phyloP scores from a whole-genome alignment of 331 rosid genomes.

The Arachis monticola region DNA sequence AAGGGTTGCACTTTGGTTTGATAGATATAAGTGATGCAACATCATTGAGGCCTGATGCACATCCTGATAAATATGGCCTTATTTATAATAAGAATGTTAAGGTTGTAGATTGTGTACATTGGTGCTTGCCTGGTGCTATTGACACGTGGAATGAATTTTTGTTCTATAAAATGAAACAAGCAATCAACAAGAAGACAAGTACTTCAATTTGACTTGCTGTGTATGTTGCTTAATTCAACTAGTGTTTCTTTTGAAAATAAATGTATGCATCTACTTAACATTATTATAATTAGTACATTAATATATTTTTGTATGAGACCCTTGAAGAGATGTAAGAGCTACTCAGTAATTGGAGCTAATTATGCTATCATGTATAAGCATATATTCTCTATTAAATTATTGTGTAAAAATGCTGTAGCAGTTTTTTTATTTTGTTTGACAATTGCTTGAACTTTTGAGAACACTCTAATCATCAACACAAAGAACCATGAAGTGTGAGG shows the following conservation, averaged over 20 bases:
- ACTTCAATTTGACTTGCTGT: not conserved
- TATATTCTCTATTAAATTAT: too few relatives aligned
- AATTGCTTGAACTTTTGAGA: too few relatives aligned
- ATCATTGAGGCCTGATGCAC: conserved; percentile 86
- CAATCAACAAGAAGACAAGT: not conserved
- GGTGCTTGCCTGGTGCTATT: conserved; percentile 64
- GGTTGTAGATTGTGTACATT: conserved; percentile 58
- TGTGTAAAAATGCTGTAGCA: too few relatives aligned
- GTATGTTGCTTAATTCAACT: not conserved
- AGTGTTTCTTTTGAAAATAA: too few relatives aligned
- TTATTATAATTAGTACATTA: too few relatives aligned
- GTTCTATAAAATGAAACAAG: conserved; percentile 41
- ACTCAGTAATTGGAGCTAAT: too few relatives aligned
- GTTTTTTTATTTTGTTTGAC: too few relatives aligned
- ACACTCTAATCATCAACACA: too few relatives aligned
- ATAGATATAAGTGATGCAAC: conserved; percentile 65
- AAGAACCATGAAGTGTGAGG: conserved; percentile 50
- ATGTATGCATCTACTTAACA: too few relatives aligned
- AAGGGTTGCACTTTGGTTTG: conserved; percentile 55
- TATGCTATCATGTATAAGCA: too few relatives aligned
- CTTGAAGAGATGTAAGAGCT: too few relatives aligned
- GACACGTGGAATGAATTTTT: conserved; percentile 61
- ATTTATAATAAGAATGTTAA: conserved; percentile 36
- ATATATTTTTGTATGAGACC: too few relatives aligned
- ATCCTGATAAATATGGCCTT: conserved; percentile 67